Base-by-base conservation (phyloP, 495 filamentous ascomycete genomes). In the Aspergillus olivimuriae region DNA sequence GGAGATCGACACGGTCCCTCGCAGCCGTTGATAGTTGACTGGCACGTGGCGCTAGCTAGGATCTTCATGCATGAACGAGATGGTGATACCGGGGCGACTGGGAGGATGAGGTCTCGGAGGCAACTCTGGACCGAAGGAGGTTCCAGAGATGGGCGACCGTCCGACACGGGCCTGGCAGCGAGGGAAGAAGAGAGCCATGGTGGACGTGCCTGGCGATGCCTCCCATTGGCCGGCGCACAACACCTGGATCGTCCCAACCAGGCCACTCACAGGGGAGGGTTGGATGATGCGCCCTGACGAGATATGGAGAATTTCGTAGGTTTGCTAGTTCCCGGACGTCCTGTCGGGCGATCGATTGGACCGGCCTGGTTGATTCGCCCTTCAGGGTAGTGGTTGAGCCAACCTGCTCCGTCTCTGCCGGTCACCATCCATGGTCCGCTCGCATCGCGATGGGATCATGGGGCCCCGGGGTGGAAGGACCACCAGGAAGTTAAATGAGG, bases 21-120 rank as follows among this genome's bases (percentile, higher is more conserved):
- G n/a, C n/a, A 68, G 63, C 61, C 62, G 64, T 68, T 66, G 60
- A 62, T 60, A 56, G 60, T 68, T 66, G 52, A 58, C 45, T 50
- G 55, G 58, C 66, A 66, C 61, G 66, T 69, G 66, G 66, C 63
- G 62, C 62, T 69, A 64, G 58, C 63, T 57, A 51, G 60, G 62
- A 65, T 69, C 61, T 57, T 62, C 60, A 69, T 69, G 61, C 65
- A 68, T 56, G 48, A 55, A 44, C 41, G 42, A 48, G 39, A 39
- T 55, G 30, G 38, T 48, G 23, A 48, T 23, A 21, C 15, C 18
- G 33, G 32, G 33, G 44, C 47, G 36, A 41, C 24, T 28, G 10
- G n/a, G 33, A 11, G 21, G 15, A 20, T 24, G 17, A 21, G 4
- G 22, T 4, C 14, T 41, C 11, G 24, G 24, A 28, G 11, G 24